Conservation (phyloP, 1,139 yeast genomes). For the Suhomyces wounanorum region DNA sequence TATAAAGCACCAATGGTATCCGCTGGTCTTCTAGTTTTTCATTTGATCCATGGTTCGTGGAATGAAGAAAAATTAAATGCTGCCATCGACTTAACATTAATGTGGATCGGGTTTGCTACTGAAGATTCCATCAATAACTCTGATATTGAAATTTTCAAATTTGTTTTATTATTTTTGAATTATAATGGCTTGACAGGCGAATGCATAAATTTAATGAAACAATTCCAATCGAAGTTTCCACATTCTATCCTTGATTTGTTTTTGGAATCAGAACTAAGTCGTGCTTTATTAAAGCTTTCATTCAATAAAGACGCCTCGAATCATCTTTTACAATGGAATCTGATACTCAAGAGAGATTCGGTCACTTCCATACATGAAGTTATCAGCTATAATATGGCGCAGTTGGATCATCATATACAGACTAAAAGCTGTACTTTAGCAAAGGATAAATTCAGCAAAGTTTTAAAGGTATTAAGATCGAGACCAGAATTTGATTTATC, state of each 20-base stretch:
- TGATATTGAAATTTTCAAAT: slow-evolving; percentile 36
- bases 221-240: background rate
- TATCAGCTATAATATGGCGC: slow-evolving; percentile 28
- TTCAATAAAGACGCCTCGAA: slow-evolving; percentile 18
- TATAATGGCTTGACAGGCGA: slow-evolving; percentile 38
- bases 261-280: slow-evolving; percentile 19
- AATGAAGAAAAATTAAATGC: slow-evolving; percentile 17
- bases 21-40: slow-evolving; percentile 26
- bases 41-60: slow-evolving; percentile 25
- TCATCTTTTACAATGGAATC: slow-evolving; percentile 18
- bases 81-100: slow-evolving; percentile 16
- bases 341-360: slow-evolving; percentile 17
- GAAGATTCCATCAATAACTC: slow-evolving; percentile 2
- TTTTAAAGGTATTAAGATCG: slow-evolving; percentile 27
- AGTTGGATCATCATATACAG: slow-evolving; percentile 28
- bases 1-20: slow-evolving; percentile 13
- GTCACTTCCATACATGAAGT: slow-evolving; percentile 13
- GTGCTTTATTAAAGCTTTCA: slow-evolving; percentile 16
- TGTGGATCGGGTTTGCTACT: slow-evolving; percentile 10
- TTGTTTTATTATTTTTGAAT: slow-evolving; percentile 36
- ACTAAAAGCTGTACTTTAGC: slow-evolving; percentile 21
- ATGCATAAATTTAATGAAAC: slow-evolving; percentile 23
- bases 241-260: slow-evolving; percentile 12
- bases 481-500: slow-evolving; percentile 32
- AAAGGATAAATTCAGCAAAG: slow-evolving; percentile 24